Percentiles rank a stretch among this genome's conserved stretches.
Conservation (phyloP, 2,329 filamentous ascomycete species). For the Penicillium occitanis region DNA sequence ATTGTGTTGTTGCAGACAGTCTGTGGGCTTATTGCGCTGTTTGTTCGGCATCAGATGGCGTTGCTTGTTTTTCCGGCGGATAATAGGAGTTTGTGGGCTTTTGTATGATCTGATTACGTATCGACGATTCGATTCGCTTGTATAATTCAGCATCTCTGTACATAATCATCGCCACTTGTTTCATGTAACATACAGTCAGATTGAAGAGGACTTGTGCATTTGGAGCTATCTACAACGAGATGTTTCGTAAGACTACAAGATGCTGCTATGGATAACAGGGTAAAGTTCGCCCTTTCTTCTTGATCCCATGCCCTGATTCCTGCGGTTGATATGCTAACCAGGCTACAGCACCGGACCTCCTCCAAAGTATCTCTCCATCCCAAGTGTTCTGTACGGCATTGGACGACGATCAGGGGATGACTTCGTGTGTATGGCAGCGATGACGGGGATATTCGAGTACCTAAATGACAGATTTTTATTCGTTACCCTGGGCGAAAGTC, state of each 20-base stretch:
- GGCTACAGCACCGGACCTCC: neutral
- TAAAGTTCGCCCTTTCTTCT: neutral
- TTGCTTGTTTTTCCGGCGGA: slow-evolving; percentile 87
- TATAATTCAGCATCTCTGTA: neutral
- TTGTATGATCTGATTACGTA: slow-evolving; percentile 4
- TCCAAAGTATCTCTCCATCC: neutral
- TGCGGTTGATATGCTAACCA: neutral
- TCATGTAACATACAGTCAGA: neutral
- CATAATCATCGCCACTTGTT: neutral
- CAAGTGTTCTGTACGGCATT: neutral
- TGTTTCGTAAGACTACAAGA: neutral
- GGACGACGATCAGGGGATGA: neutral
- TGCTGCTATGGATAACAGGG: neutral
- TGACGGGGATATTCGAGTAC: neutral
- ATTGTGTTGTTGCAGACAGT: slow-evolving; percentile 74
- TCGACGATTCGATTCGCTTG: neutral
- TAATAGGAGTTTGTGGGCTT: slow-evolving; percentile 53
- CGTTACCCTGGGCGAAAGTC: neutral
- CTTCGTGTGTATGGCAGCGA: neutral
- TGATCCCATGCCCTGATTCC: neutral
- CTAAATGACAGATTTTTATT: neutral
- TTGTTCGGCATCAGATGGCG: slow-evolving; percentile 81
- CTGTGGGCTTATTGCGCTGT: slow-evolving; percentile 77
- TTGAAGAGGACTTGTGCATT: neutral
- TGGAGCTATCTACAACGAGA: neutral